Evolutionary conservation across 306 rosid genomes (phyloP), one percentile per base, ranked within the genome.

Genomic region (Arachis stenosperma): DNA sequence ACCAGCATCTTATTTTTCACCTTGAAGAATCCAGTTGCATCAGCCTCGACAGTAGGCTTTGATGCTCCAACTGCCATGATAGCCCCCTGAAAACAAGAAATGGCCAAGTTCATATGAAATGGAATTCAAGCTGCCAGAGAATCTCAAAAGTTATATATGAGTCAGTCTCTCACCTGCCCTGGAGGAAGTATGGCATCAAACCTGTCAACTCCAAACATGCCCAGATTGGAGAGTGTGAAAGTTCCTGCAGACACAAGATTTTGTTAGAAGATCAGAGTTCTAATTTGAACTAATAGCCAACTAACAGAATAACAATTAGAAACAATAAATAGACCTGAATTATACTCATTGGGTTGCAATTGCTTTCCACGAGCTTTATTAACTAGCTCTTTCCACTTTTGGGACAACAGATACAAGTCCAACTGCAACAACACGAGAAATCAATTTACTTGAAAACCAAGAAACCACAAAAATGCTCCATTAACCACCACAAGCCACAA

Each of bases 141-240:
- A 67, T 51, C 65, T 43, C 55, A 37, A 1, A 50, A 51, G 39
- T 60, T 36, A 64, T 37, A 30, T 65, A 41, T 0, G 2, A 68
- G 39, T 3, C 58, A 75, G 69, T 68, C 27, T 69, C 84, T 63
- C 71, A 87, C 95, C 87, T 91, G 97, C 79, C 97, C 95, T 0
- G 97, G 97, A 61, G 97, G 97, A 73, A 91, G 95, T 75, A 91
- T 91, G 75, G 97, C 97, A 84, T 91, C 97, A 65, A 91, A 91
- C 70, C 86, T 85, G 83, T 89, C 97, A 71, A 88, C 97, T 75
- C 95, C 95, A 82, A 82, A 91, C 97, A 89, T 88, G 40, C 97
- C 95, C 88, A 91, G 81, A 87, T 91, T 91, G 79, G 97, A 91
- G 56, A 91, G 84, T 8, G 97, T 91, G 76, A 91, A 91, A 75